Base-by-base conservation (phyloP, 176 grass and related monocot species). In the Alloteropsis semialata region DNA sequence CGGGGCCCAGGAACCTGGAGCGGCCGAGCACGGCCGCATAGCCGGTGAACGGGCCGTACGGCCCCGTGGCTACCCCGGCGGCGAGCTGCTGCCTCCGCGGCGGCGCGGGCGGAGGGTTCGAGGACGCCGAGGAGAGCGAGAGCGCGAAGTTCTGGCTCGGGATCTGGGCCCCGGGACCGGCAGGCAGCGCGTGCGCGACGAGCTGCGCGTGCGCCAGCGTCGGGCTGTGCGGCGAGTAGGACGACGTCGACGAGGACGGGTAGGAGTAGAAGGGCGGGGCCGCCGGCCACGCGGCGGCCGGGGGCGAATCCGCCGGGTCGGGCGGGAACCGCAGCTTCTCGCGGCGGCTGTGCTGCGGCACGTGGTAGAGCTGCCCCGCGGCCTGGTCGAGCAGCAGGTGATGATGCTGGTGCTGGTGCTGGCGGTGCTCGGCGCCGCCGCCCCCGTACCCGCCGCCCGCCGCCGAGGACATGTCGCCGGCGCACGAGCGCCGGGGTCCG, bases 291-390 rank as follows among this genome's bases (percentile, higher is more conserved):
- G 84, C 68, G 59, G n/a, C 68, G 4, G 49, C 79, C 28, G 81
- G 70, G 1, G 86, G 74, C n/a, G 84, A 81, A 6, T 81, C 77
- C 21, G 72, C 45, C 3, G 72, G 88, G 82, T 99, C 96, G 0
- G 75, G 69, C 21, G 89, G 93, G 83, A 92, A 99, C 28, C 96
- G 91, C 29, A 99, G 91, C 90, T 99, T 96, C 91, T 96, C 96
- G 24, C 96, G 87, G 10, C 96, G 85, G 72, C 96, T 96, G 78
- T 94, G 93, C 79, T 96, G 91, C 49, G 96, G 91, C 61, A 99
- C 91, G 86, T 99, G 93, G 87, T 96, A 99, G 75, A 94, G 88
- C 87, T 93, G 90, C 24, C 54, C 89, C 16, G 82, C 84, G 19
- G 76, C 86, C 42, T 93, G 90, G 22, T 90, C 92, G 11, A 88